Percentiles rank a stretch among this genome's conserved stretches.
Evolutionary conservation across 345 rosid genomes (phyloP).

Genomic region (Punica granatum): DNA sequence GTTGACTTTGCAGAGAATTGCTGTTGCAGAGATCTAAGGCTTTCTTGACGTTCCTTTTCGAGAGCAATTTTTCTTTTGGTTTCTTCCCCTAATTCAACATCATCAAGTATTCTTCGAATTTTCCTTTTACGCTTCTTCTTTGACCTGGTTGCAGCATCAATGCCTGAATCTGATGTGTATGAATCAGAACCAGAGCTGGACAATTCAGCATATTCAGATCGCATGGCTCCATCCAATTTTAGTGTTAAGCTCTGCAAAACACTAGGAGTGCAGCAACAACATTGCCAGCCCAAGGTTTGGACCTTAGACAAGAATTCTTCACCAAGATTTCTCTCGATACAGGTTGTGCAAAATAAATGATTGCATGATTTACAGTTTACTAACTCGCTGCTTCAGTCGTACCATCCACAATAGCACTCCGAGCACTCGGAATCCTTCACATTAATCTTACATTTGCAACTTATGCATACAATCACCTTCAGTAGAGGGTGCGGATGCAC

Average conservation of each 20-base stretch:
- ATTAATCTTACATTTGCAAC: conserved; percentile 71
- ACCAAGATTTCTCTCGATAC: conserved; percentile 77
- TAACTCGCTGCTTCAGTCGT: conserved; percentile 60
- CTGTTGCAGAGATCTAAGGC: conserved; percentile 64
- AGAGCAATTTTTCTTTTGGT: conserved; percentile 95
- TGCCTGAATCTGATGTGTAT: conserved; percentile 56
- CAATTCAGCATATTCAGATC: conserved; percentile 23
- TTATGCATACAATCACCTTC: conserved; percentile 77
- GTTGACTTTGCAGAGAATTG: conserved; percentile 69
- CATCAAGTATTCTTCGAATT: conserved; percentile 92
- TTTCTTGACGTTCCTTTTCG: conserved; percentile 98
- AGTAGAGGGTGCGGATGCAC: conserved; percentile 77
- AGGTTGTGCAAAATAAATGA: conserved; percentile 55
- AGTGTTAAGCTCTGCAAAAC: conserved; percentile 53
- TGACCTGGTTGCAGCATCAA: conserved; percentile 33
- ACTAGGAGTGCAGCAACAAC: conserved; percentile 80
- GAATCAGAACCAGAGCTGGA: conserved; percentile 69
- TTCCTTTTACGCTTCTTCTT: conserved; percentile 74
- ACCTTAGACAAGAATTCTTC: too few relatives aligned
- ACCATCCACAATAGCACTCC: conserved; percentile 87
- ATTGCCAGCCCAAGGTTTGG: conserved; percentile 70
- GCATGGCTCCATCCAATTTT: conserved; percentile 70
- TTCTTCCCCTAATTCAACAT: conserved; percentile 95
- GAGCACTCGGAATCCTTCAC: conserved; percentile 58
- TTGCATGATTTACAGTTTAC: conserved; percentile 75